Conservation (phyloP, 768 basidiomycete genomes). For the Agaricus blazei region DNA sequence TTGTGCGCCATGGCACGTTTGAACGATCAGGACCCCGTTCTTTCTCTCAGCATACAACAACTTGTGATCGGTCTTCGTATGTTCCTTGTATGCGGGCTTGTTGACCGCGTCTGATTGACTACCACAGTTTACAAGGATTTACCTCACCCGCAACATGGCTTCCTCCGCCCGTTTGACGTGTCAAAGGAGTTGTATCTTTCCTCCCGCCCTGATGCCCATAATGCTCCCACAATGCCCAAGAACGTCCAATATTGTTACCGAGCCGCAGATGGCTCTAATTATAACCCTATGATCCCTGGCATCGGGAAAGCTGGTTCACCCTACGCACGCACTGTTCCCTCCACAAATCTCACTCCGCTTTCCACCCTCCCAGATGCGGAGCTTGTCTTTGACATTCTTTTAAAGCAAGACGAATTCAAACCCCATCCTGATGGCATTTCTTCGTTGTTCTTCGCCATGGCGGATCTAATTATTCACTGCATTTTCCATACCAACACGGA, state of each 20-base stretch:
- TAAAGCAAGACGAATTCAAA: slow-evolving; percentile 43
- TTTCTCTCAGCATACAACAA: slow-evolving; percentile 40
- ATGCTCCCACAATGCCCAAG: neutral
- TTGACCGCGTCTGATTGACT: slow-evolving; percentile 10
- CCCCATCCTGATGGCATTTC: slow-evolving; percentile 68
- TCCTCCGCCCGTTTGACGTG: slow-evolving; percentile 24
- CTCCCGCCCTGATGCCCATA: neutral
- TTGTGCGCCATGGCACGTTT: slow-evolving; percentile 56
- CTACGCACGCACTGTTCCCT: slow-evolving; percentile 64
- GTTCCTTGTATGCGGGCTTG: slow-evolving; percentile 20
- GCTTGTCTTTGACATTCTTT: slow-evolving; percentile 67
- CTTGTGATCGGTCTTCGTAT: slow-evolving; percentile 50
- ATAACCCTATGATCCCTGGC: slow-evolving; percentile 48
- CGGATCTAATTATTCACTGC: slow-evolving; percentile 68
- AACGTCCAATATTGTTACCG: slow-evolving; percentile 47
- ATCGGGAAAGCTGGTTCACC: slow-evolving; percentile 59
- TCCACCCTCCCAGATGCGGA: slow-evolving; percentile 58
- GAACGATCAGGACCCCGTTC: slow-evolving; percentile 19
- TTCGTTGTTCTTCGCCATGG: slow-evolving; percentile 74
- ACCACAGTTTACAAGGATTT: slow-evolving; percentile 70
- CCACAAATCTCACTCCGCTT: slow-evolving; percentile 34
- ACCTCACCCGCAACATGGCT: slow-evolving; percentile 64
- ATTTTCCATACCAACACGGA: slow-evolving; percentile 55
- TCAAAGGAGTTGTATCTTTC: neutral
- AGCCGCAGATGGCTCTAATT: slow-evolving; percentile 55